These are phyloP conservation scores for Neofusicoccum cordaticola DNA, from an alignment of 2,329 filamentous ascomycete species.

Conservation along the genomic window DNA sequence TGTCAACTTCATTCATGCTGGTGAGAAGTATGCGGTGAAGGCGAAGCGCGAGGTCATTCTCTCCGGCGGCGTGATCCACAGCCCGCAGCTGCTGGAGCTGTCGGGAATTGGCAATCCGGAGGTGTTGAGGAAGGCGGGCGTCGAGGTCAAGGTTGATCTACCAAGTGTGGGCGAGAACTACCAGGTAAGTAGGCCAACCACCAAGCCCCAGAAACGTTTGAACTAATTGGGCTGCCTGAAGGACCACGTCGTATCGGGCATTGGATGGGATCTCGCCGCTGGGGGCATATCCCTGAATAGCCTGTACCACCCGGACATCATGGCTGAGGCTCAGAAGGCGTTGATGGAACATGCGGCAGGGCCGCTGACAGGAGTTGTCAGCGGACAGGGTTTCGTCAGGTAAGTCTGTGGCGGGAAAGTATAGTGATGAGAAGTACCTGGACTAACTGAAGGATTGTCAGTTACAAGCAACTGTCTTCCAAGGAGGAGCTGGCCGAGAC, in stretches of 20 bases:
- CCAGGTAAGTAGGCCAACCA: too few species aligned
- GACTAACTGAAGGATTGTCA: background rate
- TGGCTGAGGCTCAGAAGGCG: slow-evolving; percentile 14
- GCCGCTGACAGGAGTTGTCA: slow-evolving; percentile 2
- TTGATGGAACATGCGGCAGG: background rate
- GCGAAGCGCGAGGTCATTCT: slow-evolving; percentile 25
- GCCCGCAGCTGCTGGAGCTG: slow-evolving; percentile 27
- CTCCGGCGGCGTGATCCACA: background rate
- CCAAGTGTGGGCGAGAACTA: slow-evolving; percentile 33
- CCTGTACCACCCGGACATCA: background rate
- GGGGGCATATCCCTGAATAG: background rate
- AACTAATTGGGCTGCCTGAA: slow-evolving; percentile 19
- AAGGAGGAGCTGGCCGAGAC: slow-evolving; percentile 1
- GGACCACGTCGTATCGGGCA: slow-evolving; percentile 29
- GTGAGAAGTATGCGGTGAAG: slow-evolving; percentile 24
- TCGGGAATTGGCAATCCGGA: slow-evolving; percentile 29
- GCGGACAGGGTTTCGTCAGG: slow-evolving; percentile 17
- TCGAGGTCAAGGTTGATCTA: slow-evolving; percentile 29
- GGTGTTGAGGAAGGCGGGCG: slow-evolving; percentile 22
- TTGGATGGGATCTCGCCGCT: background rate
- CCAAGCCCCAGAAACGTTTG: too few species aligned
- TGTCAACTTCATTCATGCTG: background rate
- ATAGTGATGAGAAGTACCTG: too few species aligned
- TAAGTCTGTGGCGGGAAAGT: background rate
- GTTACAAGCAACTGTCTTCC: slow-evolving; percentile 9